These are phyloP conservation scores for Leccinum subgranulosum DNA, from an alignment of 768 basidiomycete genomes.

Conservation along the genomic window DNA sequence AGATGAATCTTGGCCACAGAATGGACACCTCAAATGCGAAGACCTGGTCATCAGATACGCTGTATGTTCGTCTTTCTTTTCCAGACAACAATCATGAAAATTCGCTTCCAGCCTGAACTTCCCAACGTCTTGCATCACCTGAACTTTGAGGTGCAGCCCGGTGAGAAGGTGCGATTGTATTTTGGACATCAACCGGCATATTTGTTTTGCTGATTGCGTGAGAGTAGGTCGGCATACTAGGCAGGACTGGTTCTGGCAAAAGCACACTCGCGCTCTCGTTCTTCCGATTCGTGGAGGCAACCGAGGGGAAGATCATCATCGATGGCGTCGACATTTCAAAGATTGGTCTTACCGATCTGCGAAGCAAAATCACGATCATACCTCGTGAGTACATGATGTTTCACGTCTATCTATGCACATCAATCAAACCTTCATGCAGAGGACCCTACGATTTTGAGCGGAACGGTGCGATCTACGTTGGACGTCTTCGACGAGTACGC, in stretches of 20 bases:
- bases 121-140: slow-evolving; percentile 82
- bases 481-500: slow-evolving; percentile 87
- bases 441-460: slow-evolving; percentile 87
- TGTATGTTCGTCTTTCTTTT: slow-evolving; percentile 38
- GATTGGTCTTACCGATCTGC: slow-evolving; percentile 79
- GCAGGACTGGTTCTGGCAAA: slow-evolving; percentile 72
- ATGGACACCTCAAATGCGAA: slow-evolving; percentile 67
- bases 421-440: slow-evolving; percentile 40
- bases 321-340: slow-evolving; percentile 78
- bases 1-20: slow-evolving; percentile 71
- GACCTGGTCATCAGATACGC: slow-evolving; percentile 77
- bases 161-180: slow-evolving; percentile 59
- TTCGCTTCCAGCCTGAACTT: slow-evolving; percentile 62
- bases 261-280: slow-evolving; percentile 81
- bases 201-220: slow-evolving; percentile 4
- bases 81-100: background rate
- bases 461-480: slow-evolving; percentile 73
- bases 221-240: slow-evolving; percentile 62
- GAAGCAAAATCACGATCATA: slow-evolving; percentile 73
- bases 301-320: slow-evolving; percentile 67
- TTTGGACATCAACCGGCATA: background rate
- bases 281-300: slow-evolving; percentile 89
- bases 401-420: background rate
- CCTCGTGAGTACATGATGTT: slow-evolving; percentile 48
- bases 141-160: slow-evolving; percentile 67